Percentiles rank a stretch among this genome's conserved stretches.
These are phyloP conservation scores for Verticillium nonalfalfae DNA, from an alignment of 2,329 filamentous ascomycete species.

Conservation along the genomic window DNA sequence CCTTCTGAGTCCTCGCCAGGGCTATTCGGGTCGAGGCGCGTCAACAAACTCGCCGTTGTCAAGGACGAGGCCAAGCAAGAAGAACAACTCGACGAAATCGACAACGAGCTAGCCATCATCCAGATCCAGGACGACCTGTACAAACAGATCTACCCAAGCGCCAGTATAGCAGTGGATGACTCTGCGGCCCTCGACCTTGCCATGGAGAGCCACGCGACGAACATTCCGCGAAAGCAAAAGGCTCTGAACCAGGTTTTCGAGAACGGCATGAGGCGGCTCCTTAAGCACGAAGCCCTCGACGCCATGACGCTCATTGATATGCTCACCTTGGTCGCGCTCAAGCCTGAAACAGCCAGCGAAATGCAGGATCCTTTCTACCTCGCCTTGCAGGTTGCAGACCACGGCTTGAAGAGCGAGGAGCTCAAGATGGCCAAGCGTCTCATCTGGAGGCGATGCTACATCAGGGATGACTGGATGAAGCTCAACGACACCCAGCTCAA, in stretches of 20 bases:
- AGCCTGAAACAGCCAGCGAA: slow-evolving; percentile 41
- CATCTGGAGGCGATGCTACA: slow-evolving; percentile 83
- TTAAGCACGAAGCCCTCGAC: slow-evolving; percentile 67
- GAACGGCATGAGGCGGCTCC: slow-evolving; percentile 60
- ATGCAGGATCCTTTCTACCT: slow-evolving; percentile 66
- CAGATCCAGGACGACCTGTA: slow-evolving; percentile 76
- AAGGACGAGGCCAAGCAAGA: slow-evolving; percentile 30
- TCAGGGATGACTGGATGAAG: slow-evolving; percentile 76
- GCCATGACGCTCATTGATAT: slow-evolving; percentile 62
- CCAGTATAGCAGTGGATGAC: slow-evolving; percentile 70
- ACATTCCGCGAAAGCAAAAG: slow-evolving; percentile 51
- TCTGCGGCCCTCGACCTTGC: slow-evolving; percentile 72
- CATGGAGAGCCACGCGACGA: slow-evolving; percentile 57
- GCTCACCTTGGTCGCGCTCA: slow-evolving; percentile 64
- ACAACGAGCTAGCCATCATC: slow-evolving; percentile 62
- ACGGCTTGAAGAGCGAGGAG: slow-evolving; percentile 48
- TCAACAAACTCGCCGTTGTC: slow-evolving; percentile 27
- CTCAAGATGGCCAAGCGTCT: slow-evolving; percentile 51
- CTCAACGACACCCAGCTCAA: slow-evolving; percentile 74
- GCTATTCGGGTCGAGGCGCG: slow-evolving; percentile 18
- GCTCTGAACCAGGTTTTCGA: slow-evolving; percentile 67
- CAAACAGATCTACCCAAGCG: slow-evolving; percentile 59
- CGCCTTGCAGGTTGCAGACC: slow-evolving; percentile 58
- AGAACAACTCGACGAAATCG: slow-evolving; percentile 43
- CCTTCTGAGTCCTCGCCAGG: slow-evolving; percentile 12